Evolutionary conservation across 2,329 filamentous ascomycete genomes (phyloP).

Genomic region (Emmonsia crescens): DNA sequence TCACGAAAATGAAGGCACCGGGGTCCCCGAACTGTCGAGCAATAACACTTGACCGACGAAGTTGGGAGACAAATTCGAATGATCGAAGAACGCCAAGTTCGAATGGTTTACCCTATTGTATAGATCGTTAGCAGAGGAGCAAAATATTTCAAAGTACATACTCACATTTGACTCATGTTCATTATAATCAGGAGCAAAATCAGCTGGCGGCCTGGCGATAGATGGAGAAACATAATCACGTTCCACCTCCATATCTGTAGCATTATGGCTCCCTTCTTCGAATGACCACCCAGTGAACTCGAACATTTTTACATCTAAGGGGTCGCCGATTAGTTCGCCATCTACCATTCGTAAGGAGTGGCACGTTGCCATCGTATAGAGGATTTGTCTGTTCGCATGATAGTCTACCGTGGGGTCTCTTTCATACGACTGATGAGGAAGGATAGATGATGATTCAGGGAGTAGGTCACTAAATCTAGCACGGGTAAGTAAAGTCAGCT

Average conservation of each 20-base stretch:
- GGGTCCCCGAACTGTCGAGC: slow-evolving; percentile 78
- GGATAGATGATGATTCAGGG: slow-evolving; percentile 50
- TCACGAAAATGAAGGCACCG: slow-evolving; percentile 82
- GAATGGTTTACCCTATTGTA: slow-evolving; percentile 39
- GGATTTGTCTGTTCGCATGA: slow-evolving; percentile 54
- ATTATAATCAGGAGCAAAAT: slow-evolving; percentile 45
- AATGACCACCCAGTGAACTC: slow-evolving; percentile 90
- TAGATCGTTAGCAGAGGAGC: background rate
- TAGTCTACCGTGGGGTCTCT: slow-evolving; percentile 51
- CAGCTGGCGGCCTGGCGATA: slow-evolving; percentile 67
- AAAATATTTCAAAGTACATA: slow-evolving; percentile 1
- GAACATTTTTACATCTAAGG: slow-evolving; percentile 96
- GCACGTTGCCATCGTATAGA: slow-evolving; percentile 96
- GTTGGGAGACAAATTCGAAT: slow-evolving; percentile 90
- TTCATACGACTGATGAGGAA: slow-evolving; percentile 45
- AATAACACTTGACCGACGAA: slow-evolving; percentile 85
- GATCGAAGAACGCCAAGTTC: slow-evolving; percentile 84
- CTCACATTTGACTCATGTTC: slow-evolving; percentile 12
- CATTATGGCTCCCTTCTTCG: slow-evolving; percentile 68
- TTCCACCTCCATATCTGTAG: slow-evolving; percentile 57
- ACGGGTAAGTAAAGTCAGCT: slow-evolving; percentile 1
- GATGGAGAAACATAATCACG: slow-evolving; percentile 68
- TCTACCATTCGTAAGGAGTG: slow-evolving; percentile 84
- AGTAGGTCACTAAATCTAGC: slow-evolving; percentile 66
- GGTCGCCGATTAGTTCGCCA: slow-evolving; percentile 81